These are phyloP conservation scores for Phytopythium delawarense DNA, from an alignment of 352 stramenopile species.

Conservation along the genomic window DNA sequence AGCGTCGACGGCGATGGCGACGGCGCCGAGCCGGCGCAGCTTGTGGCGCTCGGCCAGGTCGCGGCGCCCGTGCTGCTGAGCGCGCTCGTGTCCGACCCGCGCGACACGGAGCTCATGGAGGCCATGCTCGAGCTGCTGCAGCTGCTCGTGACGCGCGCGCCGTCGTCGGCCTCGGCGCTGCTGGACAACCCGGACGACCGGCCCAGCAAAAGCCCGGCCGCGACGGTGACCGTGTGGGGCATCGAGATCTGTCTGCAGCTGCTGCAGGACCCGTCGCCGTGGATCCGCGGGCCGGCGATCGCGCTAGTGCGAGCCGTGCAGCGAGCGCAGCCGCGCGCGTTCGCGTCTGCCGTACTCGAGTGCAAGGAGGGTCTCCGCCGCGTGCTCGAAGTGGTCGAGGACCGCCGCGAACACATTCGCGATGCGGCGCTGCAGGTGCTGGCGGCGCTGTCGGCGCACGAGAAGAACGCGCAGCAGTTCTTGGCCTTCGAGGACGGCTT, in stretches of 20 bases:
- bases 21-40: conserved; percentile 17
- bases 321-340: conserved; percentile 41
- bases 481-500: conserved; percentile 82
- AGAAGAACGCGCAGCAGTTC: conserved; percentile 78
- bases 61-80: conserved; percentile 51
- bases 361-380: conserved; percentile 67
- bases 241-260: conserved; percentile 63
- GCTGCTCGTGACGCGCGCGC: conserved; percentile 34
- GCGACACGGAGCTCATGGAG: conserved; percentile 85
- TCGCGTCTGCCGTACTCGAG: conserved; percentile 42
- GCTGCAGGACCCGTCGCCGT: conserved; percentile 74
- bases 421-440: conserved; percentile 67
- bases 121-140: conserved; percentile 76
- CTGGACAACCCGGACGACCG: conserved; percentile 18
- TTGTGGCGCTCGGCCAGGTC: conserved; percentile 35
- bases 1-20: background rate
- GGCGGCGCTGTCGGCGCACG: conserved; percentile 55
- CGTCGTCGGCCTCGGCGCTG: conserved; percentile 32
- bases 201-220: background rate
- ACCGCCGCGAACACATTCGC: conserved; percentile 81
- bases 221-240: conserved; percentile 25
- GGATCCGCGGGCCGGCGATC: conserved; percentile 72
- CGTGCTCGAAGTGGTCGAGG: conserved; percentile 70
- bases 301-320: conserved; percentile 55
- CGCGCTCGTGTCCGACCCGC: conserved; percentile 64